phyloP scores from a whole-genome alignment of 2,329 filamentous ascomycete genomes.

The Nemania abortiva region DNA sequence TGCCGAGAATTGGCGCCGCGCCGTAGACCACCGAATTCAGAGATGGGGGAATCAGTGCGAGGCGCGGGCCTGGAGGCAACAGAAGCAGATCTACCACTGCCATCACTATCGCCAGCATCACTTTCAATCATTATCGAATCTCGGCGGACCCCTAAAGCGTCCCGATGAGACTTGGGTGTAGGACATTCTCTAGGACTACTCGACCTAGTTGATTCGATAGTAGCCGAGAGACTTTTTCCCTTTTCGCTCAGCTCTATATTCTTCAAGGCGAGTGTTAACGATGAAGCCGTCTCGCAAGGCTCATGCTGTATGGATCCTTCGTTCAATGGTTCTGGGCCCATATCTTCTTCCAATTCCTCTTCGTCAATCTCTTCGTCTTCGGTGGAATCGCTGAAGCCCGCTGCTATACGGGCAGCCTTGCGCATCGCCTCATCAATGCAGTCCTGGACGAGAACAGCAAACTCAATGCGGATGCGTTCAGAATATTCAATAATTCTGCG shows the following conservation, averaged over 20 bases:
- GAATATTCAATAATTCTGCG: constrained; percentile 95
- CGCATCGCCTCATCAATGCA: constrained; percentile 93
- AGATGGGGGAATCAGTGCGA: constrained; percentile 89
- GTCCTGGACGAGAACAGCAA: constrained; percentile 91
- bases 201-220: constrained; percentile 82
- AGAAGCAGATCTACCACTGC: constrained; percentile 85
- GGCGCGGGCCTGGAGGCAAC: constrained; percentile 74
- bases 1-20: constrained; percentile 83
- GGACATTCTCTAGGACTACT: constrained; percentile 91
- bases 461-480: constrained; percentile 94
- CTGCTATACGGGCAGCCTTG: constrained; percentile 89
- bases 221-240: constrained; percentile 65
- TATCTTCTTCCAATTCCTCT: constrained; percentile 60
- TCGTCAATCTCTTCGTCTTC: constrained; percentile 69
- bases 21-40: constrained; percentile 82
- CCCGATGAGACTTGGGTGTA: constrained; percentile 86
- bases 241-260: constrained; percentile 58
- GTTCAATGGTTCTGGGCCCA: constrained; percentile 55
- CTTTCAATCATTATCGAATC: constrained; percentile 85
- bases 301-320: constrained; percentile 68
- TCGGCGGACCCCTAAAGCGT: constrained; percentile 72
- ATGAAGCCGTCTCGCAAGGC: constrained; percentile 70
- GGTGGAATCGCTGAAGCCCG: constrained; percentile 84
- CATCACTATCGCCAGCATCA: constrained; percentile 87
- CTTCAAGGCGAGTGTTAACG: constrained; percentile 66